These are phyloP conservation scores for Penicillium pancosmium DNA, from an alignment of 495 filamentous ascomycete species.

Conservation along the genomic window DNA sequence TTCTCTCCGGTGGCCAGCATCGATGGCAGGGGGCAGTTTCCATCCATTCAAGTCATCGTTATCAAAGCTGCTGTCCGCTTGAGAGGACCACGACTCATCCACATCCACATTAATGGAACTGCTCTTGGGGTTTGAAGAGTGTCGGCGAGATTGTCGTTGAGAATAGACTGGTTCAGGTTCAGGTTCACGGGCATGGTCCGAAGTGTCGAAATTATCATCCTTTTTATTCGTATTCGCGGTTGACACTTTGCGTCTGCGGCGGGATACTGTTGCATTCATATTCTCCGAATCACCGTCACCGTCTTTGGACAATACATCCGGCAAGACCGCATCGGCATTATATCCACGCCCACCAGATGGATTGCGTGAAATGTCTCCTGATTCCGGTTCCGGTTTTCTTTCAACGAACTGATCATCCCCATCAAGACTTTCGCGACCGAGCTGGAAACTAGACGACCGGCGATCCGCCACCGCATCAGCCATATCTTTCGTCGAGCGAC, in stretches of 20 bases:
- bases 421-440: slow-evolving; percentile 21
- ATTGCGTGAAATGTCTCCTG: too few species aligned
- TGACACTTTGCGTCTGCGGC: slow-evolving; percentile 37
- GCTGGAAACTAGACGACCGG: slow-evolving; percentile 35
- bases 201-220: not conserved
- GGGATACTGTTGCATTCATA: slow-evolving; percentile 23
- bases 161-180: too few species aligned
- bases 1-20: slow-evolving; percentile 24
- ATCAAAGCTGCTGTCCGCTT: slow-evolving; percentile 37
- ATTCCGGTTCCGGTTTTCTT: not conserved
- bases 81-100: not conserved
- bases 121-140: slow-evolving; percentile 41
- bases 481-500: slow-evolving; percentile 73
- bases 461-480: slow-evolving; percentile 67
- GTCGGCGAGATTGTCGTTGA: slow-evolving; percentile 33
- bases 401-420: not conserved
- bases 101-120: slow-evolving; percentile 4
- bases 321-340: too few species aligned
- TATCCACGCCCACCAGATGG: too few species aligned
- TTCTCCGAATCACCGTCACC: slow-evolving; percentile 2
- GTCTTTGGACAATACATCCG: slow-evolving; percentile 9
- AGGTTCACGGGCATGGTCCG: too few species aligned
- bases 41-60: slow-evolving; percentile 18
- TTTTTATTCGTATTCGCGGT: not conserved
- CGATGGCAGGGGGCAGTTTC: slow-evolving; percentile 12